phyloP scores from a whole-genome alignment of 2,329 filamentous ascomycete species.

The Aspergillus sp. region DNA sequence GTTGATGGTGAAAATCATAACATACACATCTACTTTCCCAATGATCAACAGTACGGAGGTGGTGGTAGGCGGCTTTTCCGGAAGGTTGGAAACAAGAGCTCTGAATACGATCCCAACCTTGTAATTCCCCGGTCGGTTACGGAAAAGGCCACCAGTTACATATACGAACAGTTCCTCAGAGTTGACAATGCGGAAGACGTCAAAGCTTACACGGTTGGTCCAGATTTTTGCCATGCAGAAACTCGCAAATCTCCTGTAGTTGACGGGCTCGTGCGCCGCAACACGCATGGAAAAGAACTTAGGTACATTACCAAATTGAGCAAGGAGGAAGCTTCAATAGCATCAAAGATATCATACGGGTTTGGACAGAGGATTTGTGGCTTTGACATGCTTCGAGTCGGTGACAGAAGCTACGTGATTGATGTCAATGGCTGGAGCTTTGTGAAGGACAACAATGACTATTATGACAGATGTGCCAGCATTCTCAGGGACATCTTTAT shows the following conservation, averaged over 20 bases:
- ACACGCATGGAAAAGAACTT: constrained; percentile 96
- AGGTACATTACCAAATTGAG: constrained; percentile 89
- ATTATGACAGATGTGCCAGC: constrained; percentile 87
- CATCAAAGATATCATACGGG: constrained; percentile 83
- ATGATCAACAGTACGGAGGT: constrained; percentile 72
- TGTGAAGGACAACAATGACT: constrained; percentile 98
- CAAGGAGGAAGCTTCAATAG: constrained; percentile 80
- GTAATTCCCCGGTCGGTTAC: constrained; percentile 78
- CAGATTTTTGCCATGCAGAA: constrained; percentile 92
- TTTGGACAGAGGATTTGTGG: constrained; percentile 96
- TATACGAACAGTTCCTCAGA: constrained; percentile 96
- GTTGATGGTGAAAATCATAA: constrained; percentile 99
- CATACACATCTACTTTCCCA: constrained; percentile 96
- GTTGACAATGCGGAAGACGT: constrained; percentile 98
- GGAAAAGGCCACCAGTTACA: constrained; percentile 80
- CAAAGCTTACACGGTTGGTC: constrained; percentile 96
- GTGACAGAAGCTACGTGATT: constrained; percentile 92
- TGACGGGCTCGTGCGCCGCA: constrained; percentile 91
- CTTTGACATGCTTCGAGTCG: constrained; percentile 88
- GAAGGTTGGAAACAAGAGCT: constrained; percentile 99
- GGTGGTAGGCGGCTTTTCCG: constrained; percentile 91
- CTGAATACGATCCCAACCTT: constrained; percentile 83
- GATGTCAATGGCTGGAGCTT: constrained; percentile 99
- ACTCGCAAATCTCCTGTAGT: constrained; percentile 97
- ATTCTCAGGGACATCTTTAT: constrained; percentile 90